phyloP scores from a whole-genome alignment of 2,329 filamentous ascomycete genomes.

The Sclerotiophoma versabilis region DNA sequence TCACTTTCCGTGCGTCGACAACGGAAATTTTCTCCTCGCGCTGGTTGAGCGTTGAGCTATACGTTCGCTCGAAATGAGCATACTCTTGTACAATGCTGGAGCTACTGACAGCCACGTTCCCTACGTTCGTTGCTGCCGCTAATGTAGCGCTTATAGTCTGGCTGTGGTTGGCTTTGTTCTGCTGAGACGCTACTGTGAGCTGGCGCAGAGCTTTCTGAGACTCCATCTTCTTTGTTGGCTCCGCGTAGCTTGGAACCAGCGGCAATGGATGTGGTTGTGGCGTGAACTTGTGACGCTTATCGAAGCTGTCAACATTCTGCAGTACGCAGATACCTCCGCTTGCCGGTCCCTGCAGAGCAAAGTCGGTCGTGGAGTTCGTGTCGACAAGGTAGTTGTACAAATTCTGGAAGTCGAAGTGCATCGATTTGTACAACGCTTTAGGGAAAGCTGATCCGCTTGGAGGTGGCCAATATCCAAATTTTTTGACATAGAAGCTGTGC shows the following conservation, averaged over 20 bases:
- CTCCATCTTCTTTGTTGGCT: conserved; percentile 39
- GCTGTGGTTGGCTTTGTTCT: conserved; percentile 57
- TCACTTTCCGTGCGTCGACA: conserved; percentile 75
- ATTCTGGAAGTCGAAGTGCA: conserved; percentile 74
- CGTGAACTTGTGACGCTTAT: conserved; percentile 65
- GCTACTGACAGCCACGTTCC: conserved; percentile 45
- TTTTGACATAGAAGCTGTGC: conserved; percentile 69
- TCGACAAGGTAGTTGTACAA: conserved; percentile 78
- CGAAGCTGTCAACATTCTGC: conserved; percentile 72
- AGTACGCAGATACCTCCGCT: conserved; percentile 74
- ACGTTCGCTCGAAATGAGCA: conserved; percentile 71
- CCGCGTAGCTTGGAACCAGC: conserved; percentile 61
- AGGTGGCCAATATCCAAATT: conserved; percentile 77
- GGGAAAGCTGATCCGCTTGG: conserved; percentile 60
- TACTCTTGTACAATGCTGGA: conserved; percentile 71
- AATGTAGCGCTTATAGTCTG: conserved; percentile 62
- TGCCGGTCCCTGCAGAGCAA: conserved; percentile 61
- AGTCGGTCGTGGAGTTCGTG: conserved; percentile 58
- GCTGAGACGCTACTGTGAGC: conserved; percentile 45
- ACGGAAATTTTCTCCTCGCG: conserved; percentile 65
- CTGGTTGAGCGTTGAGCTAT: conserved; percentile 58
- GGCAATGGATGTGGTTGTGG: conserved; percentile 72
- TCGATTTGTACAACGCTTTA: conserved; percentile 64
- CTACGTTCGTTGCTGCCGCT: conserved; percentile 57
- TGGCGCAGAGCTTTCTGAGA: conserved; percentile 45